Evolutionary conservation across 2,329 filamentous ascomycete species (phyloP).

Genomic region (Macroventuria anomochaeta): DNA sequence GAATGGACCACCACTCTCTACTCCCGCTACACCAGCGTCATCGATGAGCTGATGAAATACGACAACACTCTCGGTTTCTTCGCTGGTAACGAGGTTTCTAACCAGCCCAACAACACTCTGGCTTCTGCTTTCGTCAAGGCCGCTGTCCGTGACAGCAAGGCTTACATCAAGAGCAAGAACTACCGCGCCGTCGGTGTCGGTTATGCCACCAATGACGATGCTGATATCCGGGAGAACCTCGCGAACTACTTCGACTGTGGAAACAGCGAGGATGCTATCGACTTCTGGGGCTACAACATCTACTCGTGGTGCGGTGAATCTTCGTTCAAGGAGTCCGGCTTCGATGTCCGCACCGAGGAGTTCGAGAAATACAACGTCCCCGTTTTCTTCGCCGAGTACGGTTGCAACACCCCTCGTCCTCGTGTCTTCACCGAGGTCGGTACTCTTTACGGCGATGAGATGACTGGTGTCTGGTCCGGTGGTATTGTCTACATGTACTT

Average conservation of each 20-base stretch:
- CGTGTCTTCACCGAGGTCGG: constrained; percentile 86
- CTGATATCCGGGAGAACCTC: constrained; percentile 78
- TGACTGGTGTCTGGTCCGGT: constrained; percentile 89
- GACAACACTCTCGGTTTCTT: constrained; percentile 97
- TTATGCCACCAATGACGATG: constrained; percentile 95
- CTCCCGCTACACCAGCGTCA: constrained; percentile 79
- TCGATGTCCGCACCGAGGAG: constrained; percentile 80
- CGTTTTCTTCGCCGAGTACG: constrained; percentile 98
- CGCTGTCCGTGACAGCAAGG: constrained; percentile 93
- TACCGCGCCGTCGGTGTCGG: constrained; percentile 86
- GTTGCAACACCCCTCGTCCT: constrained; percentile 78
- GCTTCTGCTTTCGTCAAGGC: constrained; percentile 97
- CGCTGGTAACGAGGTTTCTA: constrained; percentile 96
- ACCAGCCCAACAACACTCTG: constrained; percentile 84
- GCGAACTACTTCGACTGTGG: constrained; percentile 97
- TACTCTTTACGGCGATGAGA: constrained; percentile 78
- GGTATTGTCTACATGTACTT: constrained; percentile 99
- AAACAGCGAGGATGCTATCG: constrained; percentile 68
- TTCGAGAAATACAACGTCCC: constrained; percentile 90
- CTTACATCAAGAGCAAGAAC: constrained; percentile 82
- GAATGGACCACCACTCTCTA: constrained; percentile 81
- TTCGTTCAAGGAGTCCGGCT: constrained; percentile 77
- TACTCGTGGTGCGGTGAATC: constrained; percentile 98
- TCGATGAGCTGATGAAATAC: constrained; percentile 83
- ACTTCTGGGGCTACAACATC: constrained; percentile 99